Base-by-base conservation (phyloP, 2,329 filamentous ascomycete genomes). In the Zarea fungicola region DNA sequence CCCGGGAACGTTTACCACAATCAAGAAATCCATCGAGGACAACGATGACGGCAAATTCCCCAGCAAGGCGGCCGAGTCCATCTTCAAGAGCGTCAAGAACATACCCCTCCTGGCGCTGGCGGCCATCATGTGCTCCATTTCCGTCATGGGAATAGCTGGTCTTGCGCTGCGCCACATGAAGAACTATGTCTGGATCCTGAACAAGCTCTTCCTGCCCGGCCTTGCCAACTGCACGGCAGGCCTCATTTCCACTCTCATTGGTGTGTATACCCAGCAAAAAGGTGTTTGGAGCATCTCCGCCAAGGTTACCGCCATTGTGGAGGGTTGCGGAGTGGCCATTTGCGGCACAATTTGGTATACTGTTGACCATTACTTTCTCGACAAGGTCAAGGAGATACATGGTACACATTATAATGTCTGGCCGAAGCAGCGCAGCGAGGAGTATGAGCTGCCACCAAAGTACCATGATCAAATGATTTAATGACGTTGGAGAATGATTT, bases 101-200 rank as follows among this genome's bases (percentile, higher is more conserved):
- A 65, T 69, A n/a, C 69, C 64, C 2, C 59, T 75, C 8, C 60
- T 77, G 18, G 72, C 67, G 23, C 58, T 76, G 13, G 69, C 70
- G 1, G 70, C 67, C 14, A 60, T 68, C 8, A 68, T 70, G 25
- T 73, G 75, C 49, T 63, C 62, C 7, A 49, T 71, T 19, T 57
- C 60, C 10, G 42, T 56, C 29, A 32, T 55, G 2, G 60, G 73
- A 4, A 71, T 74, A 56, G 43, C 66, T 3, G 66, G 62, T 56
- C 61, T 80, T n/a, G 74, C 67, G 52, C 61, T 66, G 44, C 60
- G 63, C 18, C 73, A 73, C 62, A 60, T 68, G 32, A 56, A 59
- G 14, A 79, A 80, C 54, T 78, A 78, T 49, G 66, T 78, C 16
- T 81, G 75, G 76, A 63, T 79, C 19, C 64, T 77, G 8, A 76